These are phyloP conservation scores for Pleodorina starrii DNA, from an alignment of 139 green algal species.

Conservation along the genomic window DNA sequence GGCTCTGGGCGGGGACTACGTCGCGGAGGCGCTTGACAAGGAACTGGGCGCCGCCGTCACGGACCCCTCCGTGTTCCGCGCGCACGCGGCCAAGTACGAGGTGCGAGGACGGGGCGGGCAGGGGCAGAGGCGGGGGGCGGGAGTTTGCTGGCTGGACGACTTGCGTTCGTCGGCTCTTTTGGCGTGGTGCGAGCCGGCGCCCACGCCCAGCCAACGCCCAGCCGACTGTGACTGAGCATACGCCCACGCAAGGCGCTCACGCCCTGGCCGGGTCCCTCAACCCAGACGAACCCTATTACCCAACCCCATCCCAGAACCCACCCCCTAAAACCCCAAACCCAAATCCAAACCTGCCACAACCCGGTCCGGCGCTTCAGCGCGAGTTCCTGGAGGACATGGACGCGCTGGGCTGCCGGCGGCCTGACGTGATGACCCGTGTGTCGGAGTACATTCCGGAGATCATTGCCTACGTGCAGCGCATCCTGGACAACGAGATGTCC, in stretches of 20 bases:
- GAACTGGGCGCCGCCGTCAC: conserved; percentile 76
- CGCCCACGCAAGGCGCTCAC: no score
- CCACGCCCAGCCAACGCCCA: no score
- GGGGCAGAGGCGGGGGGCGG: no score
- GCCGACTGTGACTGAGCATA: no score
- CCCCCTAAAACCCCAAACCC: neutral
- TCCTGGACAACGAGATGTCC: conserved; percentile 91
- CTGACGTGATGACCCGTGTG: conserved; percentile 94
- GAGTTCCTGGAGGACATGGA: conserved; percentile 97
- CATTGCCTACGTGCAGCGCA: conserved; percentile 78
- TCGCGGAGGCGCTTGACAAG: conserved; percentile 88
- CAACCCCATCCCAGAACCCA: no score
- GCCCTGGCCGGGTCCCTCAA: no score
- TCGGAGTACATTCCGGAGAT: conserved; percentile 90
- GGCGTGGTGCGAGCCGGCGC: no score
- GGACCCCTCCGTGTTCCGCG: conserved; percentile 88
- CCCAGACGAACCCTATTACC: no score
- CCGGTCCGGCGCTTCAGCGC: no score
- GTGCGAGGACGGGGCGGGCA: conserved; percentile 37
- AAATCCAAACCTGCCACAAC: no score
- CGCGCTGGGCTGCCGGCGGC: conserved; percentile 81
- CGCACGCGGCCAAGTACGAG: conserved; percentile 91
- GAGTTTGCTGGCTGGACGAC: no score
- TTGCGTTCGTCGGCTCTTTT: no score
- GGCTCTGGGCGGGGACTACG: conserved; percentile 74